These are phyloP conservation scores for Stentor roeselii DNA, from an alignment of 73 alveolate species.

Conservation along the genomic window DNA sequence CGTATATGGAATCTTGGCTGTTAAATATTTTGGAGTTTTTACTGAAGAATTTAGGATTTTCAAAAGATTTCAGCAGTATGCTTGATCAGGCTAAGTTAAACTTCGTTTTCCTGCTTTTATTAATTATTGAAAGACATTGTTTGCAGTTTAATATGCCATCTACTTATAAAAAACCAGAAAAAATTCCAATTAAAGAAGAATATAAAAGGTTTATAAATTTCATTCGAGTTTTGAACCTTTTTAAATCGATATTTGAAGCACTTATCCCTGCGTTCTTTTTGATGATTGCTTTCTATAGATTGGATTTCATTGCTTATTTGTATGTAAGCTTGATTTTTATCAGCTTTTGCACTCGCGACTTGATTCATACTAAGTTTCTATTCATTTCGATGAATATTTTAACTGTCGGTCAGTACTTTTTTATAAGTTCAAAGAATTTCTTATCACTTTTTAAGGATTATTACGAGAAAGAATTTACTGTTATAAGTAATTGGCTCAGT, in stretches of 20 bases:
- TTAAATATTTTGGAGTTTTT: not conserved
- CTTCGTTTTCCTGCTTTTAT: not conserved
- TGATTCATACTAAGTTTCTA: not conserved
- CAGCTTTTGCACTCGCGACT: not conserved
- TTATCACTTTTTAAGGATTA: no score
- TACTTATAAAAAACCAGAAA: not conserved
- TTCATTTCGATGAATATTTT: not conserved
- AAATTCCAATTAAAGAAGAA: not conserved
- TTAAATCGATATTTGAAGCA: not conserved
- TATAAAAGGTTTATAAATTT: not conserved
- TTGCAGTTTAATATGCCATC: not conserved
- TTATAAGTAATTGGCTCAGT: not conserved
- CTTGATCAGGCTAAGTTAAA: no score
- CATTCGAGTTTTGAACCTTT: not conserved
- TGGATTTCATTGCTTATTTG: not conserved
- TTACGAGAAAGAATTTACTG: no score
- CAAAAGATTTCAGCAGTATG: not conserved
- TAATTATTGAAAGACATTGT: slow-evolving; percentile 18
- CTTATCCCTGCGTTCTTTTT: not conserved
- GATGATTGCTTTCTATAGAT: not conserved
- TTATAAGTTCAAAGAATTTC: not conserved
- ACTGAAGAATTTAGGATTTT: not conserved
- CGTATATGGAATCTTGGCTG: not conserved
- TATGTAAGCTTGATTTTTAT: slow-evolving; percentile 4
- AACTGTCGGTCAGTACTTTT: not conserved